phyloP scores from a whole-genome alignment of 2,329 filamentous ascomycete species.

The Pleurostoma richardsiae region DNA sequence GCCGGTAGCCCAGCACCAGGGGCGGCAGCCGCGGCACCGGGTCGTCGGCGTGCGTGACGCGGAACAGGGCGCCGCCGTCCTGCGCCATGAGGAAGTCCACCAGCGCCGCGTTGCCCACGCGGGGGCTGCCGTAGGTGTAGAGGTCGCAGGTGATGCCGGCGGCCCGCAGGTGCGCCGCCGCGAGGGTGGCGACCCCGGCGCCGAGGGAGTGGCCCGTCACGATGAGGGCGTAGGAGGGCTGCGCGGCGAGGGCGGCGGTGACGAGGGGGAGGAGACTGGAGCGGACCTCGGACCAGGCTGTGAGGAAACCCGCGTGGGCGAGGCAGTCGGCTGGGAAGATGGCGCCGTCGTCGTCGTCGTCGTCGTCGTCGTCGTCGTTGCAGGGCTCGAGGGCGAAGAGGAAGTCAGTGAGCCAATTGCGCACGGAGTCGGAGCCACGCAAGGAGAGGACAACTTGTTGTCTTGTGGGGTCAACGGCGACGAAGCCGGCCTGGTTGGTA shows the following conservation, averaged over 20 bases:
- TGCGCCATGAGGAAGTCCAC: slow-evolving; percentile 49
- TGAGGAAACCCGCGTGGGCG: slow-evolving; percentile 53
- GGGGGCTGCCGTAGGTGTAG: slow-evolving; percentile 64
- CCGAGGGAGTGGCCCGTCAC: slow-evolving; percentile 67
- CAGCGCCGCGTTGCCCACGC: slow-evolving; percentile 54
- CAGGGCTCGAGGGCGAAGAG: slow-evolving; percentile 30
- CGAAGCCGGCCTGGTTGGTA: slow-evolving; percentile 38
- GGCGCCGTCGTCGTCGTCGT: slow-evolving; percentile 11
- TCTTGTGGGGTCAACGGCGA: slow-evolving; percentile 42
- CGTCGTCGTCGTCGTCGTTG: slow-evolving; percentile 19
- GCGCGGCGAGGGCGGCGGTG: slow-evolving; percentile 29
- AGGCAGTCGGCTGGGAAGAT: slow-evolving; percentile 30
- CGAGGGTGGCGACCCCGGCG: slow-evolving; percentile 58
- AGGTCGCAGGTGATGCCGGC: slow-evolving; percentile 44
- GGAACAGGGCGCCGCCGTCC: slow-evolving; percentile 44
- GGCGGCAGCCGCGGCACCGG: slow-evolving; percentile 65
- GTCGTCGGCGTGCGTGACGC: slow-evolving; percentile 64
- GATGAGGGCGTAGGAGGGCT: slow-evolving; percentile 50
- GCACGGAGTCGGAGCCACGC: slow-evolving; percentile 52
- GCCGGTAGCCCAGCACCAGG: slow-evolving; percentile 53
- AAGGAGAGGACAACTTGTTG: slow-evolving; percentile 54
- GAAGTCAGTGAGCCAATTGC: slow-evolving; percentile 58
- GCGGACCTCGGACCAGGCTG: slow-evolving; percentile 52
- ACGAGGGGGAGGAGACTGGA: slow-evolving; percentile 35
- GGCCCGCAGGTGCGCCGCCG: slow-evolving; percentile 48